A percentile compares a stretch with the other conserved stretches of the same genome.
Conservation (phyloP, 2,329 filamentous ascomycete species). For the Clarireedia sp. region DNA sequence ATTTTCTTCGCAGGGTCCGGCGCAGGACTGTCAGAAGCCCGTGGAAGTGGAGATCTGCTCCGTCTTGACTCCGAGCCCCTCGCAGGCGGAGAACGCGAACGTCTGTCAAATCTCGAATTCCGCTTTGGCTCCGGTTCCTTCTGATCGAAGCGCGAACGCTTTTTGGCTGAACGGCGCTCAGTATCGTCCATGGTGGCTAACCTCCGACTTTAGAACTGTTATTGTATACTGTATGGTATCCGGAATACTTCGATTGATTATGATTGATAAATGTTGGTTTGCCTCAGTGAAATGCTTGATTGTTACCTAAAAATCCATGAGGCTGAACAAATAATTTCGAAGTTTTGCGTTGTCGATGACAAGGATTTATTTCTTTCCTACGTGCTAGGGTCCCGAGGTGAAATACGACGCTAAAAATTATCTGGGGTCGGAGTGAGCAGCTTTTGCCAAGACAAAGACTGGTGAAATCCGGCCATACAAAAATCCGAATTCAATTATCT, state of each 20-base stretch:
- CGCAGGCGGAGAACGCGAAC: conserved; percentile 71
- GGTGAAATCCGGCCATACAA: background rate
- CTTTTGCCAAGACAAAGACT: background rate
- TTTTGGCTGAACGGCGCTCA: conserved; percentile 61
- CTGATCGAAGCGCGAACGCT: conserved; percentile 87
- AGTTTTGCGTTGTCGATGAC: conserved; percentile 5
- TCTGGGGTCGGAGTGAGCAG: background rate
- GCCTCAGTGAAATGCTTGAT: background rate
- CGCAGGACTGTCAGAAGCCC: conserved; percentile 30
- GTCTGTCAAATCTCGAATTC: conserved; percentile 78
- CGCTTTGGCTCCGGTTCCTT: conserved; percentile 73
- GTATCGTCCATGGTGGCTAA: conserved; percentile 60
- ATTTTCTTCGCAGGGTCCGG: conserved; percentile 35
- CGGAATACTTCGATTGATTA: background rate
- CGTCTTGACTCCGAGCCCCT: conserved; percentile 61
- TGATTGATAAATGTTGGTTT: background rate
- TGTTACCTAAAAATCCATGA: conserved; percentile 8
- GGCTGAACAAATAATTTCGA: conserved; percentile 10
- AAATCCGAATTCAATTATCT: background rate
- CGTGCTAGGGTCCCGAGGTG: background rate
- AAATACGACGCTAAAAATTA: background rate
- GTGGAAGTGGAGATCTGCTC: conserved; percentile 68
- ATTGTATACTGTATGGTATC: too few relatives aligned
- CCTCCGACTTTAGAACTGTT: too few relatives aligned
- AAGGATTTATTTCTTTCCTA: conserved; percentile 2